Evolutionary conservation across 306 rosid species (phyloP), one percentile per base, ranked within the genome.

Genomic region (Begonia fuchsioides): DNA sequence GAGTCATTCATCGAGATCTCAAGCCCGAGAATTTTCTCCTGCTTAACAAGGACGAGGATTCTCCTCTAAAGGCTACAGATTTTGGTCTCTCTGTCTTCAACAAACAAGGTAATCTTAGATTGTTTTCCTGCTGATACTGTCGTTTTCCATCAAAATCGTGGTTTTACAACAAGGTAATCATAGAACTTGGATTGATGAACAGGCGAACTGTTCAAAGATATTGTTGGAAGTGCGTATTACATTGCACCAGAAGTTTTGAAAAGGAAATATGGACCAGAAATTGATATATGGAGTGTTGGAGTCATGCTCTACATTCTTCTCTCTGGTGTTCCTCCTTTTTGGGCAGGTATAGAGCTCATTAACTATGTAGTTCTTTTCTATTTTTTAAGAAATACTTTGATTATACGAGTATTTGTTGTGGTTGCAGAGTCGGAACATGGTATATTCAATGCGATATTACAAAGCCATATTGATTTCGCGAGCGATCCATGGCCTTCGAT

Each of bases 21-120:
- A 90, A 90, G 79, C 95, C 98, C 51, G 98, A 90, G 68, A 90
- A 90, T 72, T 90, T 90, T 78, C 94, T 90, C 12, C 51, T 90
- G 66, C 70, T 75, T 43, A 81, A 52, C 52, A 84, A 77, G 72
- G 82, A 75, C 5, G 98, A 85, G 66, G 67, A 77, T 59, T 70
- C 98, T 2, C 98, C 98, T 10, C 92, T 90, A 59, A 77, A 85
- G 71, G 98, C 85, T 15, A 90, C 98, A 0, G 98, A 90, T n/a
- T n/a, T n/a, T n/a, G n/a, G n/a, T n/a, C n/a, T n/a, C n/a, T n/a
- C n/a, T n/a, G n/a, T n/a, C n/a, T 73, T 90, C 54, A 84, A 81
- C 80, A 90, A 90, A 64, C 94, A 85, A 85, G 98, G 98, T 90
- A 19, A 19, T 19, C 26, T 19, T 19, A 2, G 26, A 19, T 19